A percentile compares a stretch with the other conserved stretches of the same genome.
phyloP scores from a whole-genome alignment of 768 basidiomycete species.

The Hygrocybe coccinea region DNA sequence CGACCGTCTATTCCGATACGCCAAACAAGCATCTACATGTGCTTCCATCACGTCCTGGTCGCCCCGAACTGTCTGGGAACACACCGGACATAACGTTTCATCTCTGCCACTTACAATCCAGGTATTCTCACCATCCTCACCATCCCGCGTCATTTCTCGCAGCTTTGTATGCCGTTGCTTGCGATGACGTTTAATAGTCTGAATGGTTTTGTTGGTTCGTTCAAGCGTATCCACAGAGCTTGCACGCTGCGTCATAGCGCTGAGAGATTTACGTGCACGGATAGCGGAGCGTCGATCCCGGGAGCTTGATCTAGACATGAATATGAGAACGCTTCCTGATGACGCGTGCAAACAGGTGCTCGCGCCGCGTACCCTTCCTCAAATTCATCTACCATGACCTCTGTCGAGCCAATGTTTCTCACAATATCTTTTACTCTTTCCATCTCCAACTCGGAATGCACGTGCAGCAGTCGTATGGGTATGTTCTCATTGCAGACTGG shows the following conservation, averaged over 20 bases:
- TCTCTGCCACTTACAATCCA: slow-evolving; percentile 28
- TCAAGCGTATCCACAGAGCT: slow-evolving; percentile 27
- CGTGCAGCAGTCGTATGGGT: slow-evolving; percentile 63
- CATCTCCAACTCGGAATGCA: slow-evolving; percentile 61
- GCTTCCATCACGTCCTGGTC: slow-evolving; percentile 72
- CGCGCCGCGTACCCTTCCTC: slow-evolving; percentile 47
- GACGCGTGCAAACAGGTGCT: not conserved
- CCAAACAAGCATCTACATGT: slow-evolving; percentile 77
- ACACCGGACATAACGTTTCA: slow-evolving; percentile 66
- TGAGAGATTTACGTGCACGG: slow-evolving; percentile 39
- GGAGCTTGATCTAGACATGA: slow-evolving; percentile 22
- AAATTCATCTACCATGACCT: slow-evolving; percentile 49
- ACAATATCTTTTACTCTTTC: slow-evolving; percentile 68
- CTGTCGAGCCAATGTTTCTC: slow-evolving; percentile 54
- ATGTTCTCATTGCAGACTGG: slow-evolving; percentile 71
- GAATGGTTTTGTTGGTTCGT: slow-evolving; percentile 51
- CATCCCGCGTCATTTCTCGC: slow-evolving; percentile 61
- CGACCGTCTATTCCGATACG: slow-evolving; percentile 39
- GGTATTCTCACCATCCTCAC: slow-evolving; percentile 40
- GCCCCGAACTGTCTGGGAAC: slow-evolving; percentile 50
- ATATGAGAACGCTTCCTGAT: not conserved
- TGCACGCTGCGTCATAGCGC: slow-evolving; percentile 18
- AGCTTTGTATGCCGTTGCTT: slow-evolving; percentile 64
- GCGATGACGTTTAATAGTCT: slow-evolving; percentile 60
- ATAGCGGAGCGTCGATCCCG: slow-evolving; percentile 37